Evolutionary conservation across 148 eudicot genomes (phyloP).

Genomic region (Vaccinium myrtillus): DNA sequence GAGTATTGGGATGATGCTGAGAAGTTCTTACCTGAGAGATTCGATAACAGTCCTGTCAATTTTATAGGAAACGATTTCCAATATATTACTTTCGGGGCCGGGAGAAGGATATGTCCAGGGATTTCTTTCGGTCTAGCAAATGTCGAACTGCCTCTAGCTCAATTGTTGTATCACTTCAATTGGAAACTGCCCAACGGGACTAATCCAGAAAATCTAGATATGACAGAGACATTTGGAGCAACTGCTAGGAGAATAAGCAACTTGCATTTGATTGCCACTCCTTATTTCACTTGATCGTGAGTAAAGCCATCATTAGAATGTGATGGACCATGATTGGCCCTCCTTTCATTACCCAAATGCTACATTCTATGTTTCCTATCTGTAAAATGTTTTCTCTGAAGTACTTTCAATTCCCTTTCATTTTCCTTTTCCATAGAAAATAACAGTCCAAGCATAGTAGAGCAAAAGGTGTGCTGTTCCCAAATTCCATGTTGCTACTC

Average conservation of each 20-base stretch:
- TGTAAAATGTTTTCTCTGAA: not conserved
- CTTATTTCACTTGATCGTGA: not conserved
- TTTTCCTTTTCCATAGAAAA: not conserved
- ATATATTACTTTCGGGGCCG: constrained; percentile 21
- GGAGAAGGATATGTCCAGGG: not conserved
- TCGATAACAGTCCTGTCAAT: constrained; percentile 16
- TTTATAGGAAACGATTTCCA: constrained; percentile 28
- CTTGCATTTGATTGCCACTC: not conserved
- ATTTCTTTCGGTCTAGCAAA: constrained; percentile 25
- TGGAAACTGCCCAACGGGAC: constrained; percentile 24
- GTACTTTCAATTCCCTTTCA: not conserved
- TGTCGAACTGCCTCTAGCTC: constrained; percentile 33
- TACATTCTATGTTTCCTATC: not conserved
- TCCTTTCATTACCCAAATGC: not conserved
- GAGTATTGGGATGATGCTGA: constrained; percentile 33
- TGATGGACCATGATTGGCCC: not conserved
- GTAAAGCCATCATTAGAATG: not conserved
- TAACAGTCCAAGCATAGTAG: not conserved
- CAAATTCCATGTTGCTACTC: not conserved
- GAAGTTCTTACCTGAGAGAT: constrained; percentile 27
- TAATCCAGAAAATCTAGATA: constrained; percentile 22
- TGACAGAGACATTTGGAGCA: constrained; percentile 25
- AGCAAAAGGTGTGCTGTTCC: not conserved
- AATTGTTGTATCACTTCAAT: constrained; percentile 29
- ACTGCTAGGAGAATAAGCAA: constrained; percentile 15